phyloP scores from a whole-genome alignment of 1,284 basidiomycete genomes.

The Hymenochaete sp. region DNA sequence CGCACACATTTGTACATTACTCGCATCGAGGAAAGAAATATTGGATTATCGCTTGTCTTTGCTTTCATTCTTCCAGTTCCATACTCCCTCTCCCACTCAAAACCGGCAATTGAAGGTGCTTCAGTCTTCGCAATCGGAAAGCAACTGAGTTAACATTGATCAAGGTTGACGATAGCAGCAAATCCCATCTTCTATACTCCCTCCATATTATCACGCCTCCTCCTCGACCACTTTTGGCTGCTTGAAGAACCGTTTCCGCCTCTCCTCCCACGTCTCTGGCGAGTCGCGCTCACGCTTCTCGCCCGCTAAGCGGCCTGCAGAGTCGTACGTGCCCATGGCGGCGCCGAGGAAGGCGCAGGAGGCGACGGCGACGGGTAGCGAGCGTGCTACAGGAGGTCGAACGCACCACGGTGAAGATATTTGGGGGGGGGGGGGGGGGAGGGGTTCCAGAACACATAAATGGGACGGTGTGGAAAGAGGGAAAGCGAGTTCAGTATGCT shows the following conservation, averaged over 20 bases:
- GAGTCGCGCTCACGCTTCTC: conserved; percentile 26
- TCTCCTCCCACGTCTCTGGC: conserved; percentile 46
- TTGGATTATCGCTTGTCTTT: too few species aligned
- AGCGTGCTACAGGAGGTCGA: conserved; percentile 53
- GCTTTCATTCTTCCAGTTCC: too few species aligned
- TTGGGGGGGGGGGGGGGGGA: conserved; percentile 10
- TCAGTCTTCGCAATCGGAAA: too few species aligned
- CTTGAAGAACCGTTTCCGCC: conserved; percentile 67
- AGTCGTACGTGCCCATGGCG: conserved; percentile 78
- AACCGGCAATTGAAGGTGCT: too few species aligned
- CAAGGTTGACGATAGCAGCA: too few species aligned
- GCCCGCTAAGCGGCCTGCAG: conserved; percentile 60
- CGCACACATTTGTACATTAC: too few species aligned
- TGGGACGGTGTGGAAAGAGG: not conserved
- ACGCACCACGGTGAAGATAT: conserved; percentile 13
- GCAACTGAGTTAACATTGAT: too few species aligned
- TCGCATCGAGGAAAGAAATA: too few species aligned
- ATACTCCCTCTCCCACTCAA: too few species aligned
- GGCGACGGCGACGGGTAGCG: conserved; percentile 76
- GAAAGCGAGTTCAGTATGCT: not conserved
- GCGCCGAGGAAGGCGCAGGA: conserved; percentile 77
- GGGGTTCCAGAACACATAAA: not conserved
- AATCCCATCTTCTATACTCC: too few species aligned
- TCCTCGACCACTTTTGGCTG: too few species aligned
- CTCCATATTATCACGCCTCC: too few species aligned